Evolutionary conservation across 768 basidiomycete genomes (phyloP).

Genomic region (Glaciozyma antarctica): DNA sequence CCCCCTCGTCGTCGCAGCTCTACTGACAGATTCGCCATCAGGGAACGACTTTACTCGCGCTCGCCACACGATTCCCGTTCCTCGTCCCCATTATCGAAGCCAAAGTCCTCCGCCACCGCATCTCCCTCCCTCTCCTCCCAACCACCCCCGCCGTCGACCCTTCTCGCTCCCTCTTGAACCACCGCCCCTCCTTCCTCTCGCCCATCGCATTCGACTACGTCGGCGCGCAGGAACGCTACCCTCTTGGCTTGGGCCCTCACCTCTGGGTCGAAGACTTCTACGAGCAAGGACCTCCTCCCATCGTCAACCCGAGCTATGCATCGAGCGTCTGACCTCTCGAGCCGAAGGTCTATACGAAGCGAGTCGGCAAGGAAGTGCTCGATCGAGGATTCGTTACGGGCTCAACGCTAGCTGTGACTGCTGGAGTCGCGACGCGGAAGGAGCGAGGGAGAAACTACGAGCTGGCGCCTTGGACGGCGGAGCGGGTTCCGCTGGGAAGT

Average conservation of each 20-base stretch:
- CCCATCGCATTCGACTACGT: background rate
- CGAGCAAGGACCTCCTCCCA: background rate
- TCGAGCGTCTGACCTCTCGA: background rate
- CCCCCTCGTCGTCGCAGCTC: background rate
- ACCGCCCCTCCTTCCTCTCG: background rate
- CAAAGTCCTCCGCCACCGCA: background rate
- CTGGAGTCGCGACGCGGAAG: background rate
- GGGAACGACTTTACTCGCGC: background rate
- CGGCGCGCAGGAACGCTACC: background rate
- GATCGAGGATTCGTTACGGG: background rate
- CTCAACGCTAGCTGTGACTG: background rate
- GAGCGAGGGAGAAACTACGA: background rate
- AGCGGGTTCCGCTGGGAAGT: background rate
- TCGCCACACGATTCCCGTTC: background rate
- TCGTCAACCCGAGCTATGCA: background rate
- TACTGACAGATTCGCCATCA: background rate
- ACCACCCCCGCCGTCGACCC: background rate
- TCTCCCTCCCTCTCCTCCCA: background rate
- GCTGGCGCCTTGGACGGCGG: background rate
- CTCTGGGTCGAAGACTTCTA: conserved; percentile 1
- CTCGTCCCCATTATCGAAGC: background rate
- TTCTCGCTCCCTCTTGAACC: background rate
- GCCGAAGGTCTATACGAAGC: background rate
- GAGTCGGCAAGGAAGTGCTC: background rate
- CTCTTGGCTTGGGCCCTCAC: background rate